Conservation (phyloP, 2,329 filamentous ascomycete genomes). For the Albifimbria verrucaria region DNA sequence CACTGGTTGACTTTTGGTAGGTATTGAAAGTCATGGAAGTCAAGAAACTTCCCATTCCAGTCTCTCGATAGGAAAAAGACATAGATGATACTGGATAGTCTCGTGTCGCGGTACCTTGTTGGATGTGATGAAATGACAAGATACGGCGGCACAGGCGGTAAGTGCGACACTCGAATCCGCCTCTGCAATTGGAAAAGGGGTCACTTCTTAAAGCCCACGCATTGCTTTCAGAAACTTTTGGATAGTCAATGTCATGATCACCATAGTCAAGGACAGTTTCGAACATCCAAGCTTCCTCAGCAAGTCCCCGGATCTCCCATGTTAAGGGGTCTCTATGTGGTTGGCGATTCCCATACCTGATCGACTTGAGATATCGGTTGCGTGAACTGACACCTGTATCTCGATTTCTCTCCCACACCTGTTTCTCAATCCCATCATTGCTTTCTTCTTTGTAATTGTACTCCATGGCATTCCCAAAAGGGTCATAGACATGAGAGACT, state of each 20-base stretch:
- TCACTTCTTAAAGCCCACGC: neutral
- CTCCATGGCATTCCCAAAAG: neutral
- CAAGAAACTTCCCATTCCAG: too few relatives aligned
- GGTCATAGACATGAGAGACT: neutral
- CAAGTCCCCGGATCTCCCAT: neutral
- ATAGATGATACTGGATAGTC: too few relatives aligned
- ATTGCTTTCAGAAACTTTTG: neutral
- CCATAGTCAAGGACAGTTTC: neutral
- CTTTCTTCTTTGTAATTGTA: neutral
- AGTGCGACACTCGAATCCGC: slow-evolving; percentile 1
- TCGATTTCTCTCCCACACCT: neutral
- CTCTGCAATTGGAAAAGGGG: neutral
- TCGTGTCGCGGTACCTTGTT: too few relatives aligned
- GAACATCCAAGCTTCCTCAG: neutral
- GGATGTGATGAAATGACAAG: slow-evolving; percentile 5
- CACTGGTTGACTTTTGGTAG: too few relatives aligned
- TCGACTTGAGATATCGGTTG: neutral
- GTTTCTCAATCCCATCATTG: neutral
- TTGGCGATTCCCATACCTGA: neutral
- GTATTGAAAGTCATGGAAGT: too few relatives aligned
- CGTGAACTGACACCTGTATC: neutral
- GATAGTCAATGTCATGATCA: neutral
- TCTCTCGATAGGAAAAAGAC: too few relatives aligned
- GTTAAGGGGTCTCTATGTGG: neutral
- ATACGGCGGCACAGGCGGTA: slow-evolving; percentile 5